Evolutionary conservation across 352 stramenopile genomes (phyloP).

Genomic region (Globisporangium rhizosaccharum): DNA sequence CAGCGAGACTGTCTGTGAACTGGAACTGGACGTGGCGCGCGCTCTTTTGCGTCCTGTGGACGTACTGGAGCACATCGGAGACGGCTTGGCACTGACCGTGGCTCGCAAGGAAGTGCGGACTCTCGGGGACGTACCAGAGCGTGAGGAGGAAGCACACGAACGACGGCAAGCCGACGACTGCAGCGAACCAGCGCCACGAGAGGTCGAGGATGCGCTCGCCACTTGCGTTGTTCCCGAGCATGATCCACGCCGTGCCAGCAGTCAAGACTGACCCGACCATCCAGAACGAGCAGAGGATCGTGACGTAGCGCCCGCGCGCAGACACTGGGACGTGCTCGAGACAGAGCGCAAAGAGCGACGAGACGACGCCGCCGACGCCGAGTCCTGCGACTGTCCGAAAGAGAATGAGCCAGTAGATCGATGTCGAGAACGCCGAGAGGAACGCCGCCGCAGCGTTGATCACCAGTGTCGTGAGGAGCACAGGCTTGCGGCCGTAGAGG

Average conservation of each 20-base stretch:
- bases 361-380: slow-evolving; percentile 84
- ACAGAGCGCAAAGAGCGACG: slow-evolving; percentile 79
- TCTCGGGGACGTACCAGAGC: slow-evolving; percentile 74
- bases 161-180: slow-evolving; percentile 67
- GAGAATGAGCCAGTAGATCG: slow-evolving; percentile 72
- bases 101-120: slow-evolving; percentile 68
- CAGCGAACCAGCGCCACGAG: slow-evolving; percentile 82
- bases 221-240: slow-evolving; percentile 62
- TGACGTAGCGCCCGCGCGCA: slow-evolving; percentile 72
- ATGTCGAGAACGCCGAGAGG: slow-evolving; percentile 66
- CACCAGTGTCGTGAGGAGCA: slow-evolving; percentile 69
- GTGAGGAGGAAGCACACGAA: slow-evolving; percentile 60
- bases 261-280: slow-evolving; percentile 86
- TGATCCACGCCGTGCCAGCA: slow-evolving; percentile 77
- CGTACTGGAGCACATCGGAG: slow-evolving; percentile 55
- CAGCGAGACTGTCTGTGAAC: slow-evolving; percentile 28
- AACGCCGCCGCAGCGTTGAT: slow-evolving; percentile 77
- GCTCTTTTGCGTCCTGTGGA: slow-evolving; percentile 47
- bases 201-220: slow-evolving; percentile 62
- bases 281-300: slow-evolving; percentile 89
- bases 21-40: slow-evolving; percentile 55
- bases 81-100: slow-evolving; percentile 49
- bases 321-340: slow-evolving; percentile 78
- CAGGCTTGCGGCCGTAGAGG: slow-evolving; percentile 72
- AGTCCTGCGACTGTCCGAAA: slow-evolving; percentile 60